These are phyloP conservation scores for Mycena vitilis DNA, from an alignment of 768 basidiomycete species.

Conservation along the genomic window DNA sequence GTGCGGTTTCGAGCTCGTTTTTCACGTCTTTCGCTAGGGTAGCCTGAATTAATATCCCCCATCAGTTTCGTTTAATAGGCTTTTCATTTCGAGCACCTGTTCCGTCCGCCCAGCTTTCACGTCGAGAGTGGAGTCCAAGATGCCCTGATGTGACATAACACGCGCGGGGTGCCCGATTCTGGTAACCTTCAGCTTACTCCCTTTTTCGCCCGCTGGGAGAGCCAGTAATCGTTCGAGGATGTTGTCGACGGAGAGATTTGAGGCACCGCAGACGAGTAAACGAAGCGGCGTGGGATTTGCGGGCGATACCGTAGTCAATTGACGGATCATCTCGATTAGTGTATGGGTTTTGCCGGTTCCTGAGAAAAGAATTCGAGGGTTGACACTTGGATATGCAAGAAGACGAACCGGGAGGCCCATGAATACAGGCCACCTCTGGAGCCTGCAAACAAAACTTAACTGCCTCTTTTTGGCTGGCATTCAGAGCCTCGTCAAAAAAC, in stretches of 20 bases:
- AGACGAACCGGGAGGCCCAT: slow-evolving; percentile 90
- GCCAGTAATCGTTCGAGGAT: slow-evolving; percentile 87
- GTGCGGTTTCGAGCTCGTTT: slow-evolving; percentile 78
- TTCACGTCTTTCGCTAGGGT: slow-evolving; percentile 91
- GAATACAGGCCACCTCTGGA: slow-evolving; percentile 89
- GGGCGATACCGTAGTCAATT: slow-evolving; percentile 66
- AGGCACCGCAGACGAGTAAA: slow-evolving; percentile 91
- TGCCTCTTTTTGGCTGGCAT: slow-evolving; percentile 86
- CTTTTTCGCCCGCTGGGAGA: slow-evolving; percentile 63
- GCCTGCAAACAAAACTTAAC: slow-evolving; percentile 86
- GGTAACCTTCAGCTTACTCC: slow-evolving; percentile 71
- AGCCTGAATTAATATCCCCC: slow-evolving; percentile 57
- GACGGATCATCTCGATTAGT: slow-evolving; percentile 92
- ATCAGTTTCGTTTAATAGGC: background rate
- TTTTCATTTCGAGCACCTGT: slow-evolving; percentile 51
- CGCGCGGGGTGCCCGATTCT: slow-evolving; percentile 97
- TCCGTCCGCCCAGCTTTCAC: slow-evolving; percentile 80
- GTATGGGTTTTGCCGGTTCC: slow-evolving; percentile 98
- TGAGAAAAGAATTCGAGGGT: slow-evolving; percentile 32
- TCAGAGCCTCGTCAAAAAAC: slow-evolving; percentile 84
- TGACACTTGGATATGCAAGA: background rate
- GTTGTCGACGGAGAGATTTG: slow-evolving; percentile 96
- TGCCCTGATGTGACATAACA: slow-evolving; percentile 77
- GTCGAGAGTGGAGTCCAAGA: slow-evolving; percentile 78
- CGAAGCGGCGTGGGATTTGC: slow-evolving; percentile 64